Conservation (phyloP, 495 filamentous ascomycete species). For the Tuber magnatum region DNA sequence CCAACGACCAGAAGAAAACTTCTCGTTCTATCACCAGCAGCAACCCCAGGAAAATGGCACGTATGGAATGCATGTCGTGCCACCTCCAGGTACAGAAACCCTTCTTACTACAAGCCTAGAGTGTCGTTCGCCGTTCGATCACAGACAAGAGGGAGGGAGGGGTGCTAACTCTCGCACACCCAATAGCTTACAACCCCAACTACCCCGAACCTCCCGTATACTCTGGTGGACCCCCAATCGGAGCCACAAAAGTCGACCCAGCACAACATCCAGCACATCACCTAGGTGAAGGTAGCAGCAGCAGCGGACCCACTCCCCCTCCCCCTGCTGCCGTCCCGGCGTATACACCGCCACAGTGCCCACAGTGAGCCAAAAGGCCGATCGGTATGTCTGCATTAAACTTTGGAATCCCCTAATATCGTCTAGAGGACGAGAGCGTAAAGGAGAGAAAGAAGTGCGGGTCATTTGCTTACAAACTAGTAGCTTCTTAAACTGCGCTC, state of each 20-base stretch:
- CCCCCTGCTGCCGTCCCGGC: conserved; percentile 18
- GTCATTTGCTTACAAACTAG: neutral
- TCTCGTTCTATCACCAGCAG: conserved; percentile 43
- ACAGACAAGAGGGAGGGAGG: neutral
- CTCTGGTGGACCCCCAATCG: conserved; percentile 37
- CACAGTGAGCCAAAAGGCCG: neutral
- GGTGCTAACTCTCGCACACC: conserved; percentile 11
- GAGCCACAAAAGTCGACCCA: conserved; percentile 53
- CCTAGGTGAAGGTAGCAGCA: conserved; percentile 30
- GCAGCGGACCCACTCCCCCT: conserved; percentile 21
- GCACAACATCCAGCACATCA: conserved; percentile 43
- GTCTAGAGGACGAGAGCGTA: neutral
- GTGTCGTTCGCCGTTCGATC: neutral
- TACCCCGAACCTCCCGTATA: conserved; percentile 36
- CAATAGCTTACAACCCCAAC: conserved; percentile 42
- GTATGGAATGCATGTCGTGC: conserved; percentile 54
- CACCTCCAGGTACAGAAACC: conserved; percentile 48
- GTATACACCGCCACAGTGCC: conserved; percentile 8
- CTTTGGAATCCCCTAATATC: neutral
- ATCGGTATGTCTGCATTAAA: neutral
- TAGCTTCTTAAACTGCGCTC: neutral
- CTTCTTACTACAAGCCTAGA: conserved; percentile 12
- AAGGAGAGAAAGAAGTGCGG: neutral
- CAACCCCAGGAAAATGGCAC: conserved; percentile 37
- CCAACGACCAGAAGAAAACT: conserved; percentile 41